Base-by-base conservation (phyloP, 495 filamentous ascomycete genomes). In the Penicillium steckii region DNA sequence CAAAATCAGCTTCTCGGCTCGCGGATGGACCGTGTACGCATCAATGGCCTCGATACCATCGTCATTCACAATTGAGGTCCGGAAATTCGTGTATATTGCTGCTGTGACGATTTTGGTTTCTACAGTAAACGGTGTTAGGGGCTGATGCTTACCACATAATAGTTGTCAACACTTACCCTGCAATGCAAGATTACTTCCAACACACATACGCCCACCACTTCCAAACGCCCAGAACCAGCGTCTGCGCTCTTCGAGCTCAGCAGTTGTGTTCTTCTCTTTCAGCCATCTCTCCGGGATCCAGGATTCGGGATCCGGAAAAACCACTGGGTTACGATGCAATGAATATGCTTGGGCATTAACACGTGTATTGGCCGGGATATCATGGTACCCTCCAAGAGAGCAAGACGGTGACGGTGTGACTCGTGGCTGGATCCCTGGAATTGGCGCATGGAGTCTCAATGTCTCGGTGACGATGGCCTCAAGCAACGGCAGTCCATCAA, bases 171-270 rank as follows among this genome's bases (percentile, higher is more conserved):
- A 32, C 75, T 53, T 70, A 90, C 87, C 85, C 66, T 88, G 84
- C 71, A 91, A 76, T 12, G 89, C 89, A 44, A 95, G 82, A 69
- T 93, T 87, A 37, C 82, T 88, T 4, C 90, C 90, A 8, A 94
- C 77, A 57, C 90, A 95, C 90, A 93, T 94, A 48, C 89, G 70
- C 0, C 89, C 88, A 1, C 90, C 90, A 46, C 85, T 89, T 3
- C 87, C 84, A 71, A 95, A 95, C 0, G 88, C 88, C 89, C 89
- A 95, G 65, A 92, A 92, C 76, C 84, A 86, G 24, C 86, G 71
- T 40, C 78, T 71, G 62, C 81, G 77, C 59, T 87, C 83, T 50
- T 73, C 75, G 41, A 75, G 67, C 10, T 78, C 60, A 53, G 59
- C 51, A 50, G 53, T 17, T 46, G 62, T 52, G 47, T 64, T 69